Evolutionary conservation across 768 basidiomycete species (phyloP).

Genomic region (Trametes cubensis): DNA sequence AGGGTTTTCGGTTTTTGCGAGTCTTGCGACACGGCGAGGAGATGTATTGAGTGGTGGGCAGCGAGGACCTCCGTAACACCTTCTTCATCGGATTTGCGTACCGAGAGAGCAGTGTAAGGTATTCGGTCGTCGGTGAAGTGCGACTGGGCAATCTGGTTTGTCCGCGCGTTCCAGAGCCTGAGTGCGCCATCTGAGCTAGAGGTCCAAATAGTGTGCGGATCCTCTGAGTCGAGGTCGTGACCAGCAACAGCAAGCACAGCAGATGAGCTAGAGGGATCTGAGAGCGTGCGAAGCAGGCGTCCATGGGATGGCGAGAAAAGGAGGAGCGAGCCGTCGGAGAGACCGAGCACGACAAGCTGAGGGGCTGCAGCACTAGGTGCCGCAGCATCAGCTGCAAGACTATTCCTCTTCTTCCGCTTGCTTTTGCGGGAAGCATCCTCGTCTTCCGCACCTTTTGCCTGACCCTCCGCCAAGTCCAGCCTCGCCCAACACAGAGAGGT

Average conservation of each 20-base stretch:
- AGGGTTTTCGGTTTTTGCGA: constrained; percentile 47
- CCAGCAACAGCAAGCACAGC: constrained; percentile 53
- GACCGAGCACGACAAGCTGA: constrained; percentile 57
- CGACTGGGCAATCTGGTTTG: constrained; percentile 48
- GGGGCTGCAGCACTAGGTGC: constrained; percentile 35
- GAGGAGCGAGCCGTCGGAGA: constrained; percentile 59
- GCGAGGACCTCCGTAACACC: constrained; percentile 48
- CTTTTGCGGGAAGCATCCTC: constrained; percentile 46
- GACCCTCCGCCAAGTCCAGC: constrained; percentile 35
- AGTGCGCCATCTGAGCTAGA: constrained; percentile 60
- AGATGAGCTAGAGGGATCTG: constrained; percentile 56
- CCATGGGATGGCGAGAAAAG: constrained; percentile 67
- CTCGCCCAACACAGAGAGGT: constrained; percentile 56
- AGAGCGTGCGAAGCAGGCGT: constrained; percentile 55
- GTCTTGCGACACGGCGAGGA: constrained; percentile 45
- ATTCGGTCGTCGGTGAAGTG: constrained; percentile 63
- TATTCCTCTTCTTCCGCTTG: constrained; percentile 52
- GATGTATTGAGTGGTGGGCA: constrained; percentile 61
- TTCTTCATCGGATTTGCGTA: constrained; percentile 44
- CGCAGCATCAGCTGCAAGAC: constrained; percentile 32
- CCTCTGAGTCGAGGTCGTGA: constrained; percentile 33
- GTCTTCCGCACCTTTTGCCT: constrained; percentile 29
- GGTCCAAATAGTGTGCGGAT: constrained; percentile 49
- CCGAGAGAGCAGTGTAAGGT: constrained; percentile 56
- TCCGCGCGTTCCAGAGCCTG: constrained; percentile 59